A percentile compares a stretch with the other conserved stretches of the same genome.
Evolutionary conservation across 106 monocot species (phyloP).

Genomic region (Dactylorhiza incarnata): DNA sequence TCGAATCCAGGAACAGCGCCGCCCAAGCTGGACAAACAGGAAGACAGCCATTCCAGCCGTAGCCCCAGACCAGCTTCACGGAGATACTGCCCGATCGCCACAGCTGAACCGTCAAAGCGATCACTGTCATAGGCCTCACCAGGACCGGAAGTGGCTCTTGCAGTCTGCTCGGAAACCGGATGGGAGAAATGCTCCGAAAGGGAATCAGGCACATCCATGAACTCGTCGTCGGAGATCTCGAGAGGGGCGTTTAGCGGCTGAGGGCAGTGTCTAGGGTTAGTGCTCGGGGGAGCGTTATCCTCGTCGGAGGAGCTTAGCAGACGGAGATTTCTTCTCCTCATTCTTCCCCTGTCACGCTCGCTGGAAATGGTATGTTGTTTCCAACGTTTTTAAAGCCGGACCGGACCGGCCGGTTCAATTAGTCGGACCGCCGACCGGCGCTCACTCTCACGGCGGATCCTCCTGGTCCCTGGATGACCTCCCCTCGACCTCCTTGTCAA

Average conservation of each 20-base stretch:
- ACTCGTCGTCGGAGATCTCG: slow-evolving; percentile 61
- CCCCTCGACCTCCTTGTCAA: no score
- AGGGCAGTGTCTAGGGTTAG: slow-evolving; percentile 11
- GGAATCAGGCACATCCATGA: slow-evolving; percentile 45
- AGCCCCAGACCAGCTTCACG: slow-evolving; percentile 43
- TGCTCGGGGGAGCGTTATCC: slow-evolving; percentile 17
- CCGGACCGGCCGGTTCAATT: no score
- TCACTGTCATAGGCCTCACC: not conserved
- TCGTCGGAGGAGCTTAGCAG: slow-evolving; percentile 52
- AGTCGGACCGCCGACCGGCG: no score
- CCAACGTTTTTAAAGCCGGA: no score
- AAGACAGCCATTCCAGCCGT: slow-evolving; percentile 59
- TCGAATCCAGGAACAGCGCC: slow-evolving; percentile 26
- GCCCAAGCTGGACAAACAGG: slow-evolving; percentile 32
- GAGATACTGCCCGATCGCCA: slow-evolving; percentile 37
- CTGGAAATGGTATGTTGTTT: not conserved
- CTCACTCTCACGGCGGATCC: no score
- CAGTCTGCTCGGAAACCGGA: slow-evolving; percentile 5
- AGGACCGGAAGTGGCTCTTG: not conserved
- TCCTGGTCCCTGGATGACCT: no score
- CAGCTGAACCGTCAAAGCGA: not conserved
- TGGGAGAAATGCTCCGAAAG: slow-evolving; percentile 43
- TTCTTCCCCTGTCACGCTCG: not conserved
- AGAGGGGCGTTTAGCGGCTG: slow-evolving; percentile 18
- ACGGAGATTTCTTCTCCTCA: slow-evolving; percentile 35